Conservation (phyloP, 2,329 filamentous ascomycete species). For the Stylonectria norvegica region DNA sequence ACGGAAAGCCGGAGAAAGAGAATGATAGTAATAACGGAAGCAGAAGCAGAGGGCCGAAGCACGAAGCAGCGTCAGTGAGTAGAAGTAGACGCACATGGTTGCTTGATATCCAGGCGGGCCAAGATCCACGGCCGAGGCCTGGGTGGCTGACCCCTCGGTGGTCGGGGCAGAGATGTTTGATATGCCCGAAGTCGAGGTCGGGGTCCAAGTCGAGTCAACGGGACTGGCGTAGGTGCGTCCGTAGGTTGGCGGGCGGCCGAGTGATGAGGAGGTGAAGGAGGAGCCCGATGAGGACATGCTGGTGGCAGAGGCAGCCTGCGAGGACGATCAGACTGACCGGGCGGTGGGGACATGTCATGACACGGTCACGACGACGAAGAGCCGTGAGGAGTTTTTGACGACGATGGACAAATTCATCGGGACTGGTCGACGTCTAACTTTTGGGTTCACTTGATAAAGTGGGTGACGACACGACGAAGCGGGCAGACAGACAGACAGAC, state of each 20-base stretch:
- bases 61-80: slow-evolving; percentile 21
- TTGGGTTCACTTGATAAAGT: no score
- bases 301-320: slow-evolving; percentile 24
- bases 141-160: slow-evolving; percentile 34
- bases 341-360: slow-evolving; percentile 31
- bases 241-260: slow-evolving; percentile 40
- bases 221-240: slow-evolving; percentile 42
- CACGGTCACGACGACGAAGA: slow-evolving; percentile 24
- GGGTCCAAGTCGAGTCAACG: slow-evolving; percentile 45
- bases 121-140: slow-evolving; percentile 46
- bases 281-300: slow-evolving; percentile 48
- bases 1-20: background rate
- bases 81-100: slow-evolving; percentile 43
- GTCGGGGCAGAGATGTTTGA: slow-evolving; percentile 45
- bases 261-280: slow-evolving; percentile 46
- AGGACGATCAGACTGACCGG: slow-evolving; percentile 28
- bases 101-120: slow-evolving; percentile 53
- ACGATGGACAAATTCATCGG: slow-evolving; percentile 19
- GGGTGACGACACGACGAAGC: no score
- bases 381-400: slow-evolving; percentile 19
- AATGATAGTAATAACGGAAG: background rate
- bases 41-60: background rate
- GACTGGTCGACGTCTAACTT: slow-evolving; percentile 6
- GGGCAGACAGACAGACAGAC: no score
- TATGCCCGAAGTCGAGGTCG: slow-evolving; percentile 41